Evolutionary conservation across 495 filamentous ascomycete genomes (phyloP), one percentile per base, ranked within the genome.

Genomic region (Penicillium fimorum): DNA sequence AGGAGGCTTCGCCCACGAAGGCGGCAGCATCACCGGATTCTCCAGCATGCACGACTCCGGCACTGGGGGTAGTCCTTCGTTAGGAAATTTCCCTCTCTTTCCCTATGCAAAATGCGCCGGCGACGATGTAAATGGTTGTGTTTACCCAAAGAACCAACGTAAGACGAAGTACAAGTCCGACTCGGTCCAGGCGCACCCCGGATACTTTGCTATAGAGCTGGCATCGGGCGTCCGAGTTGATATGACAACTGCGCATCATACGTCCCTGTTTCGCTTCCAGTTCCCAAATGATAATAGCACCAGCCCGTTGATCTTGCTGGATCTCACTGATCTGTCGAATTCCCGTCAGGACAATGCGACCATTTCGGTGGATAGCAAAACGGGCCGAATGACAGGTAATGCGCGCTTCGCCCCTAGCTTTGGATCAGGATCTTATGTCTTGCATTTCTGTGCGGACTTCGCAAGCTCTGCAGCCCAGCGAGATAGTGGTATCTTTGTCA

Each of bases 21-120:
- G 80, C 20, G 77, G 77, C 40, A 83, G 77, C 38, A 79, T 92
- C 52, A 86, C 81, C n/a, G 88, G 85, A 4, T 90, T 91, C 64
- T 86, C 82, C 17, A 78, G 87, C 70, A 81, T 90, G 75, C 88
- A 92, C 60, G 88, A 90, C 66, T 84, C 79, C 20, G 87, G 87
- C 3, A 91, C 84, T 22, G 87, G 87, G n/a, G 86, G 86, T 13
- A 84, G 82, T 30, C 85, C 87, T 1, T 87, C 82, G 33, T 73
- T 92, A 3, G 89, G 89, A 17, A 89, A 89, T 65, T 92, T 91
- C 53, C 80, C 88, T 38, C 71, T 91, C 5, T 91, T 92, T 56
- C 82, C 87, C 2, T 84, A 87, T 59, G 72, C 77, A 43, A 74
- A 80, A 42, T 92, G 89, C 60, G 75, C 76, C 0, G 76, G 74